A percentile compares a stretch with the other conserved stretches of the same genome.
phyloP scores from a whole-genome alignment of 2,329 filamentous ascomycete species.

The Penicillium sp. region DNA sequence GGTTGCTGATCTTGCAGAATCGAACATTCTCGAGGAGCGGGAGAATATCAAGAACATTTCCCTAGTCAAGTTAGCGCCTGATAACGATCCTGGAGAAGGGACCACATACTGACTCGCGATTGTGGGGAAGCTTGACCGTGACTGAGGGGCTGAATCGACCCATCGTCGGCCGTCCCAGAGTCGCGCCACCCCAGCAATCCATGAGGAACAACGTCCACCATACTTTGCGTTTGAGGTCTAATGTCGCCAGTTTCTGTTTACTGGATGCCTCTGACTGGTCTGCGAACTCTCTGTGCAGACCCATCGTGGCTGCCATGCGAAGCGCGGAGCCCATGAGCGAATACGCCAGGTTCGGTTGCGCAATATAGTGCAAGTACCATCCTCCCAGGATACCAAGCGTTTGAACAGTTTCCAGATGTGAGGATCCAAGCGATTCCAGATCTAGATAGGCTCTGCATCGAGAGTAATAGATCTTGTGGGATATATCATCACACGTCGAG shows the following conservation, averaged over 20 bases:
- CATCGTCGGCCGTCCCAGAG: conserved; percentile 71
- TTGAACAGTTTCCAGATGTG: conserved; percentile 75
- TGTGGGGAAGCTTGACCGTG: conserved; percentile 67
- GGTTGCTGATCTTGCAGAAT: conserved; percentile 79
- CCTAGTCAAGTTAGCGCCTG: conserved; percentile 37
- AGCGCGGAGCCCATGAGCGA: conserved; percentile 72
- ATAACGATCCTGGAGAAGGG: conserved; percentile 40
- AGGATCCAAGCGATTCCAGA: conserved; percentile 71
- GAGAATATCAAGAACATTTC: conserved; percentile 68
- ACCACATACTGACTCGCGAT: conserved; percentile 42
- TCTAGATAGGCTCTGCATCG: conserved; percentile 69
- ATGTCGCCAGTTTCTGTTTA: conserved; percentile 55
- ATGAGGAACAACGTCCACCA: conserved; percentile 79
- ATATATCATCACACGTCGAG: conserved; percentile 65
- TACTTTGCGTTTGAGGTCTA: conserved; percentile 68
- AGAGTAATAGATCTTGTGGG: conserved; percentile 72
- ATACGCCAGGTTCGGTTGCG: conserved; percentile 77
- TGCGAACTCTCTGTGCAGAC: conserved; percentile 69
- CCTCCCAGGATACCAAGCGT: conserved; percentile 73
- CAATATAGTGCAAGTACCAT: conserved; percentile 79
- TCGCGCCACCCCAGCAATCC: conserved; percentile 75
- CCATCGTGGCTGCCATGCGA: conserved; percentile 75
- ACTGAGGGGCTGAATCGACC: conserved; percentile 71
- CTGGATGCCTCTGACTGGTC: conserved; percentile 50
- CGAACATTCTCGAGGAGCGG: conserved; percentile 77